Evolutionary conservation across 306 rosid genomes (phyloP), one percentile per base, ranked within the genome.

Genomic region (Citrullus colocynthis): DNA sequence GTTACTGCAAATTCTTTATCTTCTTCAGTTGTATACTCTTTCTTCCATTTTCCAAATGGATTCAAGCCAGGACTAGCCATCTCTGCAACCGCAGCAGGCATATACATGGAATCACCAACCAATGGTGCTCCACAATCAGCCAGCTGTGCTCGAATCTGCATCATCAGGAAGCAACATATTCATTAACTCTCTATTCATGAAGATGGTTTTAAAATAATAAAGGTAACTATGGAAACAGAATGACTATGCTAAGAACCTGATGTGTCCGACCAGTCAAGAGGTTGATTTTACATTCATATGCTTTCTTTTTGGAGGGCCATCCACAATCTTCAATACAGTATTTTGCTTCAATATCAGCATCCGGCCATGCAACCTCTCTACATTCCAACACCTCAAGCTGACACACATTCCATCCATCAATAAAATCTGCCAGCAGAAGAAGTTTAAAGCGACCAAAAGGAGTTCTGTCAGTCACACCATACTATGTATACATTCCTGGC

Each of bases 121-220:
- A 95, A 56, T 4, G 97, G 98, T 55, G 98, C 97, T 78, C 90
- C 91, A 18, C 78, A 80, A 13, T 93, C 89, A 16, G 97, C 92
- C 78, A 95, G 85, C 51, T 95, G 97, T 55, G 97, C 96, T 81
- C 93, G 91, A 92, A 95, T 88, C 98, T 95, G 92, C 93, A 90
- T 52, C 39, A 32, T 42, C 78, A 81, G 28, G 9, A 75, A 57
- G 20, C 7, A 21, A 13, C 21, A 18, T 7, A 56, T 69, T 21
- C 14, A 20, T 12, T 69, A 24, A 24, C 28, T 24, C 28, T 24
- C 28, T 24, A 58, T 51, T 49, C 49, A 6, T 8, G 37, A 72
- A 72, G 37, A 71, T 71, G 76, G 58, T 45, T 45, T 24, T 1
- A 21, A 73, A 49, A 73, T 34, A 32, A 30, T 6, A 30, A 0